phyloP scores from a whole-genome alignment of 2,329 filamentous ascomycete species.

The Hymenoscyphus occultus region DNA sequence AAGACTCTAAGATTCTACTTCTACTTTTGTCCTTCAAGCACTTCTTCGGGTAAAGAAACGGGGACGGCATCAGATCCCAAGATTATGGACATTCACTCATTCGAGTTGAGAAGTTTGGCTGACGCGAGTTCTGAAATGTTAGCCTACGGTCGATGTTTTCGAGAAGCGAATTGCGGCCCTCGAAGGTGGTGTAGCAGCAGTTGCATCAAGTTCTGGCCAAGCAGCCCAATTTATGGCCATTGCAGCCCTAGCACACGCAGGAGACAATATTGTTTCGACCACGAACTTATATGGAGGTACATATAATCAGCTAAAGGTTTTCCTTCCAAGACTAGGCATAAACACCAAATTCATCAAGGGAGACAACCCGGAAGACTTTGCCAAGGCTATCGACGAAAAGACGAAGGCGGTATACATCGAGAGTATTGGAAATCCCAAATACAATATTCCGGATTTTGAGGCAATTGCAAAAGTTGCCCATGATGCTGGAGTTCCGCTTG shows the following conservation, averaged over 20 bases:
- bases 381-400: slow-evolving; percentile 80
- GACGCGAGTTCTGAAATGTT: slow-evolving; percentile 7
- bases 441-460: slow-evolving; percentile 90
- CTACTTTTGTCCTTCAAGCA: background rate
- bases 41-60: background rate
- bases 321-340: slow-evolving; percentile 83
- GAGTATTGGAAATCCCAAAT: slow-evolving; percentile 84
- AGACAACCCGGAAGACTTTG: slow-evolving; percentile 76
- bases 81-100: background rate
- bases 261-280: slow-evolving; percentile 92
- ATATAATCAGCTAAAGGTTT: slow-evolving; percentile 96
- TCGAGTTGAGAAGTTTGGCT: slow-evolving; percentile 8
- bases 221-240: slow-evolving; percentile 91
- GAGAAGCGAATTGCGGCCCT: slow-evolving; percentile 96
- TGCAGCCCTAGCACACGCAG: slow-evolving; percentile 75
- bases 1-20: background rate
- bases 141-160: slow-evolving; percentile 93
- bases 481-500: slow-evolving; percentile 55
- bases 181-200: slow-evolving; percentile 84
- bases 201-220: slow-evolving; percentile 83
- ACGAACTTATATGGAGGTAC: slow-evolving; percentile 92
- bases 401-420: slow-evolving; percentile 93
- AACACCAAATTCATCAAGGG: slow-evolving; percentile 82
- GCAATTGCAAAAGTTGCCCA: slow-evolving; percentile 80
- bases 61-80: background rate